Conservation (phyloP, 2,329 filamentous ascomycete genomes). For the Byssoonygena ceratinophila region DNA sequence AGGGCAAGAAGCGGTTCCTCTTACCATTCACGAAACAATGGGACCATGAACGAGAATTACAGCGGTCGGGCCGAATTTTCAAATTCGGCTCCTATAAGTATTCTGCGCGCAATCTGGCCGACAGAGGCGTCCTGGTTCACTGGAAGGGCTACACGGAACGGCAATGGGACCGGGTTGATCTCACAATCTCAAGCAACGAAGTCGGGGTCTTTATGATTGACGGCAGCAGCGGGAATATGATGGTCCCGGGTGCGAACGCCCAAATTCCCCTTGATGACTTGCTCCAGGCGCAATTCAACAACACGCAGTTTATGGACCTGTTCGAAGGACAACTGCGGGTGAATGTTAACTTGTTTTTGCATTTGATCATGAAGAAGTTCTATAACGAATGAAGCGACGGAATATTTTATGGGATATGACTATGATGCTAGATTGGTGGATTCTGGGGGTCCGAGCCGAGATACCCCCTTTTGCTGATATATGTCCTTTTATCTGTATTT, state of each 20-base stretch:
- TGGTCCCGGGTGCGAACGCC: slow-evolving; percentile 78
- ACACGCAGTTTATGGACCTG: slow-evolving; percentile 88
- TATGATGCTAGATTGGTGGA: not conserved
- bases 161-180: slow-evolving; percentile 83
- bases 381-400: slow-evolving; percentile 44
- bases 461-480: slow-evolving; percentile 10
- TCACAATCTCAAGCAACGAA: slow-evolving; percentile 88
- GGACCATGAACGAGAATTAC: slow-evolving; percentile 93
- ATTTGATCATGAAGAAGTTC: slow-evolving; percentile 98
- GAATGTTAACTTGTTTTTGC: slow-evolving; percentile 93
- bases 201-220: slow-evolving; percentile 91
- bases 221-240: slow-evolving; percentile 80
- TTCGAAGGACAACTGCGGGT: slow-evolving; percentile 80
- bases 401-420: slow-evolving; percentile 8
- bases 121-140: slow-evolving; percentile 88
- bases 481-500: slow-evolving; percentile 4
- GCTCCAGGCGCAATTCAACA: slow-evolving; percentile 92
- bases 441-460: too few relatives aligned
- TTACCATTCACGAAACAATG: slow-evolving; percentile 97
- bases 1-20: slow-evolving; percentile 86
- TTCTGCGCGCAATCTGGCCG: slow-evolving; percentile 72
- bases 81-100: slow-evolving; percentile 99
- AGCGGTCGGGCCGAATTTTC: slow-evolving; percentile 81
- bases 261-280: slow-evolving; percentile 85
- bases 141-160: slow-evolving; percentile 75